phyloP scores from a whole-genome alignment of 202 grass and related monocot genomes.

The Carex arenaria region DNA sequence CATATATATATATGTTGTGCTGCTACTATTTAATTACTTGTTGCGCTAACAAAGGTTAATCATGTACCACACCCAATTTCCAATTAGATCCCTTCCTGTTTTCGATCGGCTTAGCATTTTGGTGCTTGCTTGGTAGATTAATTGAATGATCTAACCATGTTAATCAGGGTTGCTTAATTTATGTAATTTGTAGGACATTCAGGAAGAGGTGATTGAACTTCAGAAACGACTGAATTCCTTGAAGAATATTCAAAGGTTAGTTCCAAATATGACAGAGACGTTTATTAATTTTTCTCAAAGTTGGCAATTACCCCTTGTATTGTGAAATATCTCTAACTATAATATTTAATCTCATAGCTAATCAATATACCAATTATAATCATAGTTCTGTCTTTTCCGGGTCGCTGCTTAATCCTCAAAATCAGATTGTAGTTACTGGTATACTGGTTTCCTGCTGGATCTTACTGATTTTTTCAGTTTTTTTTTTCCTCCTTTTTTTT shows the following conservation, averaged over 20 bases:
- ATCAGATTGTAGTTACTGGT: too few relatives aligned
- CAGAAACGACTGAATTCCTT: background rate
- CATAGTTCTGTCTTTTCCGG: background rate
- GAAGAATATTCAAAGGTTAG: background rate
- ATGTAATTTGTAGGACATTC: background rate
- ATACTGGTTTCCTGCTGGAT: too few relatives aligned
- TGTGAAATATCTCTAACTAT: background rate
- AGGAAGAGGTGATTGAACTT: background rate
- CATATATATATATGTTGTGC: background rate
- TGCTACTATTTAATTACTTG: background rate
- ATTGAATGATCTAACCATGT: background rate
- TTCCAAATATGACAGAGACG: background rate
- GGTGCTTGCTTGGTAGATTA: background rate
- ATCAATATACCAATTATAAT: background rate
- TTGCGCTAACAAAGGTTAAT: too few relatives aligned
- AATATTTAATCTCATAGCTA: background rate
- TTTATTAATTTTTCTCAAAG: background rate
- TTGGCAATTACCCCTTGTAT: background rate
- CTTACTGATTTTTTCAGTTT: too few relatives aligned
- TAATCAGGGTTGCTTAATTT: background rate
- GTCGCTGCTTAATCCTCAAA: too few relatives aligned
- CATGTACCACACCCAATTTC: too few relatives aligned
- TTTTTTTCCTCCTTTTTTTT: too few relatives aligned
- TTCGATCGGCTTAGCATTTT: background rate
- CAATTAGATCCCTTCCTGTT: background rate